Evolutionary conservation across 129 eudicot genomes (phyloP), one percentile per base, ranked within the genome.

Genomic region (Ambrosia trifida): DNA sequence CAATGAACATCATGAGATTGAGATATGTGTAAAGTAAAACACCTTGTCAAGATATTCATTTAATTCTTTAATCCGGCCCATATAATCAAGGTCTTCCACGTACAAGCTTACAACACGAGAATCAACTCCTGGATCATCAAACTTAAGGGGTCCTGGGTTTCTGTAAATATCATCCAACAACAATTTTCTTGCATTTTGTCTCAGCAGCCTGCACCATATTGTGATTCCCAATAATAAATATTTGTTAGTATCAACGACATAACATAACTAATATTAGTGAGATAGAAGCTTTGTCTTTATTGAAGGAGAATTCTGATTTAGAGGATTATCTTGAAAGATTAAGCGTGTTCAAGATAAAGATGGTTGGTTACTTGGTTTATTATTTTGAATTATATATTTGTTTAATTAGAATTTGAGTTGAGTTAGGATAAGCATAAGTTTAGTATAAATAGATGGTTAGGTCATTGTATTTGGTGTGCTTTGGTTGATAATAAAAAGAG

Each of bases 141-240:
- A 91, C 76, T 91, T 95, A 70, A 91, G 89, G 40, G 97, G 97
- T 54, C 97, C 97, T 2, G 97, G 96, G 76, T 91, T 91, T 86
- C 96, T 86, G 74, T 91, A 88, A 5, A 88, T 81, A 69, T 91
- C 96, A 11, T 91, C 96, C 68, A 88, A 63, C 87, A 88, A 86
- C 53, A 91, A 80, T 72, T 87, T 88, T 79, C 81, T 64, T 1
- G 93, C 90, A 52, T 84, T 88, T 74, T 91, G 88, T 64, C 91
- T 82, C 83, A 88, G 72, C 80, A 88, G 53, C 84, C 96, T 91
- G 79, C 79, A 71, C 31, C 56, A 57, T 78, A n/a, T n/a, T n/a
- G 19, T 11, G 28, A 66, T 43, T 71, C 62, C 72, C 20, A 77
- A 62, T 24, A 60, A 33, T 10, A 7, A 62, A 38, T 4, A 38